Conservation (phyloP, 257 asterid species). For the Solanum peruvianum region DNA sequence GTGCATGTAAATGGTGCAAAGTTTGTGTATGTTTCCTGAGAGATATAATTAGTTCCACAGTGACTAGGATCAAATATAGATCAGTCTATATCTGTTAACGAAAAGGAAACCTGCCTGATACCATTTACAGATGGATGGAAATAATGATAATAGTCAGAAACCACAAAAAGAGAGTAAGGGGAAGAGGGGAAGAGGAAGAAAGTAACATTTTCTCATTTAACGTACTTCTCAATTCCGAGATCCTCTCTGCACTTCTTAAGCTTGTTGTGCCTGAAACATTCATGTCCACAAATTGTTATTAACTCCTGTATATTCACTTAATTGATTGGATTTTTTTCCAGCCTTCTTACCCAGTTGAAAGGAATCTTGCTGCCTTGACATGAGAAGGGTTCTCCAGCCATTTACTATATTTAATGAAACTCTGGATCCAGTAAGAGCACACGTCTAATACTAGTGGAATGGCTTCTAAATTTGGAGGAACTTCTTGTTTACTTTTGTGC, state of each 20-base stretch:
- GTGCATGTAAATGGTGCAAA: not conserved
- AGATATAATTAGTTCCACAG: not conserved
- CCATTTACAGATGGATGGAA: not conserved
- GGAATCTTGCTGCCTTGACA: constrained; percentile 84
- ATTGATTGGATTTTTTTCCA: not conserved
- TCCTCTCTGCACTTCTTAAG: constrained; percentile 60
- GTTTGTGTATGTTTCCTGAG: not conserved
- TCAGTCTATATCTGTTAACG: not conserved
- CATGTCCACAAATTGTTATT: not conserved
- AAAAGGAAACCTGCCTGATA: not conserved
- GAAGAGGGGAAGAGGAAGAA: not conserved
- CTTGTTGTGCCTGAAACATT: constrained; percentile 61
- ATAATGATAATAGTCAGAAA: not conserved
- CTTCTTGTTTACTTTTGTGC: constrained; percentile 45
- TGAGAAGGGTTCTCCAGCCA: constrained; percentile 82
- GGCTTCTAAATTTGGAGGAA: constrained; percentile 70
- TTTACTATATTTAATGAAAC: constrained; percentile 84
- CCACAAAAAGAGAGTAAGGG: not conserved
- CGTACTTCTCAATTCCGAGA: constrained; percentile 73
- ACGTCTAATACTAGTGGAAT: constrained; percentile 60
- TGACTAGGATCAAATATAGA: not conserved
- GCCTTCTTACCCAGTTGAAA: constrained; percentile 68
- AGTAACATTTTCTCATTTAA: constrained; percentile 6
- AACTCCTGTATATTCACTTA: not conserved
- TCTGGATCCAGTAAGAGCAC: constrained; percentile 91